Percentiles rank a stretch among this genome's conserved stretches.
Conservation (phyloP, 805 yeast genomes). For the Yarrowia alimentaria region DNA sequence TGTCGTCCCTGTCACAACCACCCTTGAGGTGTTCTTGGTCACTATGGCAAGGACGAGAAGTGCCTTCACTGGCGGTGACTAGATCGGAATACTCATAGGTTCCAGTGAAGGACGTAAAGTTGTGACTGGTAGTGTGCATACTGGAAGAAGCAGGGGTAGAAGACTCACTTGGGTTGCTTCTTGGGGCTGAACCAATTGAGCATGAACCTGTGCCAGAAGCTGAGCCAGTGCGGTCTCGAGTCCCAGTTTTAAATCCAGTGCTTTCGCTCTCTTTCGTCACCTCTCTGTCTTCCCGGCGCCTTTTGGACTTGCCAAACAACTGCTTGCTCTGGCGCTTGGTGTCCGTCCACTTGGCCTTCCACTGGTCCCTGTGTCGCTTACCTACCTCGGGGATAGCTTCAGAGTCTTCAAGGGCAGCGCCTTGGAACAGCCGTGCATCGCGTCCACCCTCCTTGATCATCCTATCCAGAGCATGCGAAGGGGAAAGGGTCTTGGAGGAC, state of each 20-base stretch:
- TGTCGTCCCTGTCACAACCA: slow-evolving; percentile 6
- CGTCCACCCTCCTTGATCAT: slow-evolving; percentile 21
- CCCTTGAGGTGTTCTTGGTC: too few species aligned
- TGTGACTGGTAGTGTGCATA: background rate
- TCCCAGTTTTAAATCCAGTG: too few species aligned
- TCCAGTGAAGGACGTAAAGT: slow-evolving; percentile 5
- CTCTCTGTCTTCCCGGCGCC: too few species aligned
- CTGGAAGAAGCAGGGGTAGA: too few species aligned
- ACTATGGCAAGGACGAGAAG: slow-evolving; percentile 16
- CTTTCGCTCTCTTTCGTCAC: background rate
- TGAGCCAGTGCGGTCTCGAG: background rate
- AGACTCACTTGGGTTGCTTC: too few species aligned
- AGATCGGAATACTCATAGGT: slow-evolving; percentile 6
- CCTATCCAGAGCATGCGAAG: slow-evolving; percentile 12
- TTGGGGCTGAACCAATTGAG: too few species aligned
- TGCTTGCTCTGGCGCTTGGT: slow-evolving; percentile 15
- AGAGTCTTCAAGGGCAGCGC: background rate
- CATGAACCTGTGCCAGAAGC: too few species aligned
- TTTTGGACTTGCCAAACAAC: slow-evolving; percentile 4
- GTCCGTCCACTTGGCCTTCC: slow-evolving; percentile 20
- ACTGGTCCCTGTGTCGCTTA: slow-evolving; percentile 20
- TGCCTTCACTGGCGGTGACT: slow-evolving; percentile 20
- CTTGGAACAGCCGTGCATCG: slow-evolving; percentile 9
- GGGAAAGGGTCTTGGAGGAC: slow-evolving; percentile 5
- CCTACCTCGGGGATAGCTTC: background rate